phyloP scores from a whole-genome alignment of 192 early-diverging fungal species.

The Physocladia obscura region DNA sequence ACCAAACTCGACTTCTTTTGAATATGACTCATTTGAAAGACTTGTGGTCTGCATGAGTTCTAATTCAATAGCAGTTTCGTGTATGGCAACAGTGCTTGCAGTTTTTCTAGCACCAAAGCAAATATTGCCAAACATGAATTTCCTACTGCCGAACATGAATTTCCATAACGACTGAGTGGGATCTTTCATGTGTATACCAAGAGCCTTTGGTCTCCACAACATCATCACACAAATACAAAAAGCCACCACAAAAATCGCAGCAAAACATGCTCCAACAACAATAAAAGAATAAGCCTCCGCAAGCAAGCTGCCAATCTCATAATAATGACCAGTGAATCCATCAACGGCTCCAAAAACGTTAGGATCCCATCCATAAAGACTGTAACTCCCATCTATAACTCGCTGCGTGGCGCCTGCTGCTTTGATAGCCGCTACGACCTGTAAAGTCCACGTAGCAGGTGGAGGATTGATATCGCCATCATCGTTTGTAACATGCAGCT shows the following conservation, averaged over 20 bases:
- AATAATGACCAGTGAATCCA: constrained; percentile 47
- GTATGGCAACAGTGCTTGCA: neutral
- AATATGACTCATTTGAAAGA: neutral
- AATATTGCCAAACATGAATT: no score
- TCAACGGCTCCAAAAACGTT: constrained; percentile 32
- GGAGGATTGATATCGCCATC: neutral
- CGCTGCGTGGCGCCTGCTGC: constrained; percentile 21
- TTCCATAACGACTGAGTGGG: neutral
- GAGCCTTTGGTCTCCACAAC: neutral
- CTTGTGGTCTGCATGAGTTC: neutral
- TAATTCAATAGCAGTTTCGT: neutral
- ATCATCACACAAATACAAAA: neutral
- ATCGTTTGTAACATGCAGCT: constrained; percentile 34
- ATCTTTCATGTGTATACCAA: neutral
- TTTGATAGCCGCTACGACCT: constrained; percentile 30
- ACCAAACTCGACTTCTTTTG: neutral
- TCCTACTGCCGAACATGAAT: no score
- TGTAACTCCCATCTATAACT: constrained; percentile 42
- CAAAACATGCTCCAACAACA: neutral
- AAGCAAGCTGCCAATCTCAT: neutral
- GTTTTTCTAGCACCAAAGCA: no score
- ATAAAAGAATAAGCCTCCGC: neutral
- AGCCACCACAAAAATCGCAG: neutral
- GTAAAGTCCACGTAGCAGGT: constrained; percentile 41
- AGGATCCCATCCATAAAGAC: constrained; percentile 30